phyloP scores from a whole-genome alignment of 1,284 basidiomycete species.

The Microbotryum silenes-acaulis region DNA sequence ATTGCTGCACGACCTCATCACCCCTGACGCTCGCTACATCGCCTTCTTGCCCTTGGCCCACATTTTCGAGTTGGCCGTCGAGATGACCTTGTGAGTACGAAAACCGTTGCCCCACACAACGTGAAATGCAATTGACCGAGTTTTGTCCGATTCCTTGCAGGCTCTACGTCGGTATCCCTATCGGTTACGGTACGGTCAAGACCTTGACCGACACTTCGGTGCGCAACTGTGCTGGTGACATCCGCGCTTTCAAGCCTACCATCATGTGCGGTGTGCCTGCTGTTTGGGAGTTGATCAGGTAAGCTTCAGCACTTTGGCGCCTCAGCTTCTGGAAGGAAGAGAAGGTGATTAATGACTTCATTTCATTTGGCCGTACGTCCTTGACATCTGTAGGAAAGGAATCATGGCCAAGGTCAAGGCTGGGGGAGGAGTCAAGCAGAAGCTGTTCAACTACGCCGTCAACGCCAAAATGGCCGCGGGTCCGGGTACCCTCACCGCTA shows the following conservation, averaged over 20 bases:
- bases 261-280: conserved; percentile 72
- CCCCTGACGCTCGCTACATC: conserved; percentile 55
- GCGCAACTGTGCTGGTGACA: conserved; percentile 84
- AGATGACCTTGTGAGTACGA: conserved; percentile 13
- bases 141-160: background rate
- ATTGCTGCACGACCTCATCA: conserved; percentile 60
- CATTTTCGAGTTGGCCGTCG: conserved; percentile 59
- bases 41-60: conserved; percentile 61
- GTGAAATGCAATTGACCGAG: background rate
- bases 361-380: too few relatives aligned
- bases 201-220: conserved; percentile 86
- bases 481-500: conserved; percentile 21
- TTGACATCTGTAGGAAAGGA: conserved; percentile 62
- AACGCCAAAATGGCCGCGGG: conserved; percentile 53
- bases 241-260: conserved; percentile 69
- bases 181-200: conserved; percentile 75
- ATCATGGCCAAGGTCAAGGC: conserved; percentile 66
- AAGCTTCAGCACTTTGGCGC: background rate
- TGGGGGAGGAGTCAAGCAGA: conserved; percentile 60
- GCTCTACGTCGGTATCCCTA: conserved; percentile 4
- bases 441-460: conserved; percentile 63
- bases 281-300: conserved; percentile 46
- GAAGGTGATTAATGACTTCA: too few relatives aligned
- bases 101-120: background rate
- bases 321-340: too few relatives aligned